A percentile compares a stretch with the other conserved stretches of the same genome.
These are phyloP conservation scores for Plasmopara halstedii DNA, from an alignment of 352 stramenopile species.

Conservation along the genomic window DNA sequence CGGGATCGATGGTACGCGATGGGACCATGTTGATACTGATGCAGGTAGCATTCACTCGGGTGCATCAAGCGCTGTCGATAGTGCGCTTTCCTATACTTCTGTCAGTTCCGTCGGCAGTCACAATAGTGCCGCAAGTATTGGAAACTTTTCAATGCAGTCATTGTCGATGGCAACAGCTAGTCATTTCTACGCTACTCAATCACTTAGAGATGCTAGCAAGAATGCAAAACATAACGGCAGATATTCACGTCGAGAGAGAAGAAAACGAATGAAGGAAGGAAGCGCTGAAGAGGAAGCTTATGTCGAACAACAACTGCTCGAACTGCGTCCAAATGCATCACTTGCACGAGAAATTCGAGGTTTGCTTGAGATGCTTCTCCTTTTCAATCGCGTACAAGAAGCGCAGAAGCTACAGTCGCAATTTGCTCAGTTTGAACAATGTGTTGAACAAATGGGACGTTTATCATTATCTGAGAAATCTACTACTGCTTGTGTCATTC, in stretches of 20 bases:
- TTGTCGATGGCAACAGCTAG: constrained; percentile 48
- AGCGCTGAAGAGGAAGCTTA: constrained; percentile 64
- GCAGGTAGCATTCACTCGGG: constrained; percentile 36
- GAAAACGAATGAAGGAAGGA: constrained; percentile 61
- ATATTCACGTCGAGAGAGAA: constrained; percentile 41
- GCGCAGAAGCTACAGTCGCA: constrained; percentile 38
- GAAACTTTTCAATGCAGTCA: constrained; percentile 62
- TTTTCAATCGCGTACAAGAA: constrained; percentile 32
- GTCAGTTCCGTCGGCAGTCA: constrained; percentile 71
- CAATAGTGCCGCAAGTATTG: constrained; percentile 57
- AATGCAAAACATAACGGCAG: constrained; percentile 38
- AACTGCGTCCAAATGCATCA: constrained; percentile 27
- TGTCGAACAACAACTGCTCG: constrained; percentile 37
- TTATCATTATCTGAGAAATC: background rate
- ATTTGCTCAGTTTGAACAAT: constrained; percentile 36
- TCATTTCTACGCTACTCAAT: constrained; percentile 65
- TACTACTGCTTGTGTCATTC: background rate
- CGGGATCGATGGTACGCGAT: constrained; percentile 62
- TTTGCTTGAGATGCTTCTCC: constrained; percentile 46
- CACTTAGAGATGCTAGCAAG: constrained; percentile 21
- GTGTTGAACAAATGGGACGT: constrained; percentile 2
- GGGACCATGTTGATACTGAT: constrained; percentile 26
- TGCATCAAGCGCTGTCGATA: constrained; percentile 43
- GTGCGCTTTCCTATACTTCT: constrained; percentile 51
- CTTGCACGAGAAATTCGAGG: constrained; percentile 28